A percentile compares a stretch with the other conserved stretches of the same genome.
These are phyloP conservation scores for Tricholoma matsutake DNA, from an alignment of 768 basidiomycete species.

Conservation along the genomic window DNA sequence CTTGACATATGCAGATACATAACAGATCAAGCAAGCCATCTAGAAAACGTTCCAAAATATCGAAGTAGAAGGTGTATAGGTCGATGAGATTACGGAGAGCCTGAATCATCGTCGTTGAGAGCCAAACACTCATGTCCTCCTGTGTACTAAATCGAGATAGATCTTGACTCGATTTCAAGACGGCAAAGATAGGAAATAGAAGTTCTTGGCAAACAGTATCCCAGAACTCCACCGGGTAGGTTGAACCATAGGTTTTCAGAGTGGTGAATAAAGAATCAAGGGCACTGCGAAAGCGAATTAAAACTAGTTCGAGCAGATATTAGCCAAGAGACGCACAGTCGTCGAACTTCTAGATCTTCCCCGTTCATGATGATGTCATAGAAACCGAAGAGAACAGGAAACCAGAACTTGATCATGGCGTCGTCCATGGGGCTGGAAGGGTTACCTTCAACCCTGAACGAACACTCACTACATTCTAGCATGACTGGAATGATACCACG, in stretches of 20 bases:
- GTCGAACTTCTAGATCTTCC: constrained; percentile 95
- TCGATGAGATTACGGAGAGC: constrained; percentile 94
- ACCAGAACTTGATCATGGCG: constrained; percentile 95
- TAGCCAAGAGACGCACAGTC: constrained; percentile 63
- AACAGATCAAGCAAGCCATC: constrained; percentile 93
- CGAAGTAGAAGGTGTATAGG: constrained; percentile 94
- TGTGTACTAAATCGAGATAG: constrained; percentile 91
- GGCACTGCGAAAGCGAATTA: constrained; percentile 52
- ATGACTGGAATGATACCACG: constrained; percentile 90
- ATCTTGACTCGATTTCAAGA: constrained; percentile 90
- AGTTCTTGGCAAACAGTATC: constrained; percentile 95
- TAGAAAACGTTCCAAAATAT: constrained; percentile 82
- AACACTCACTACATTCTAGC: constrained; percentile 75
- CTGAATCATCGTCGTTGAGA: constrained; percentile 98
- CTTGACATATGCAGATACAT: constrained; percentile 98
- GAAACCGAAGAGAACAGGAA: constrained; percentile 94
- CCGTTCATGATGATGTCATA: constrained; percentile 99
- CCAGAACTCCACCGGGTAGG: constrained; percentile 93
- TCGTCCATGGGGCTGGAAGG: constrained; percentile 56
- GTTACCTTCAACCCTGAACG: constrained; percentile 25
- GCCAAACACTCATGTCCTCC: constrained; percentile 99
- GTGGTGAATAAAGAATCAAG: constrained; percentile 96
- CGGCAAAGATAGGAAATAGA: constrained; percentile 97
- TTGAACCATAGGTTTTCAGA: constrained; percentile 82
- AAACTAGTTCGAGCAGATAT: constrained; percentile 1